These are phyloP conservation scores for Pseudozyma flocculosa DNA, from an alignment of 1,284 basidiomycete species.

Conservation along the genomic window DNA sequence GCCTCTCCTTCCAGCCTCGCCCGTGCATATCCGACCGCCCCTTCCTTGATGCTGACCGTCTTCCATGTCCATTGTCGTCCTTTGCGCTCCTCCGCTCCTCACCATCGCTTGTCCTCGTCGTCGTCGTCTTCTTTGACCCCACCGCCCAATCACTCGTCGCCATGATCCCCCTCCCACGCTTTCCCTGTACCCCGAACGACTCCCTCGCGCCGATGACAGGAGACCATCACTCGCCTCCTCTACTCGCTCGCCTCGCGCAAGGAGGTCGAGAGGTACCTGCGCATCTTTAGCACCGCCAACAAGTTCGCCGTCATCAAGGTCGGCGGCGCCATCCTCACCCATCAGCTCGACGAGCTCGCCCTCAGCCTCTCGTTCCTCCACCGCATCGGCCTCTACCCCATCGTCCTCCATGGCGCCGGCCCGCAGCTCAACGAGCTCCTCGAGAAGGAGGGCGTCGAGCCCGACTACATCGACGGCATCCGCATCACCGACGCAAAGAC, in stretches of 20 bases:
- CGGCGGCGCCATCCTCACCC: slow-evolving; percentile 56
- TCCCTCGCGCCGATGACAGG: slow-evolving; percentile 8
- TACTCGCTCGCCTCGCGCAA: slow-evolving; percentile 58
- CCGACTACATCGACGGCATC: slow-evolving; percentile 58
- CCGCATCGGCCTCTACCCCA: slow-evolving; percentile 57
- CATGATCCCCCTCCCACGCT: neutral
- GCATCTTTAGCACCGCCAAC: slow-evolving; percentile 57
- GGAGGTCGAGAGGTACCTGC: slow-evolving; percentile 58
- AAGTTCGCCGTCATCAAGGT: slow-evolving; percentile 58
- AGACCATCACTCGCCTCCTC: slow-evolving; percentile 56
- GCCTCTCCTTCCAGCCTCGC: neutral
- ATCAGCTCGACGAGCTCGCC: slow-evolving; percentile 57
- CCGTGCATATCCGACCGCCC: too few relatives aligned
- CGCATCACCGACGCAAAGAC: slow-evolving; percentile 58
- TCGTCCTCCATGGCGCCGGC: slow-evolving; percentile 57
- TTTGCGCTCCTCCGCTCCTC: neutral
- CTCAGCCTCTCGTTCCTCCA: slow-evolving; percentile 57
- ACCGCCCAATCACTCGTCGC: neutral
- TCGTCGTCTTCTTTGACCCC: neutral
- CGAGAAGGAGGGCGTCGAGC: slow-evolving; percentile 56
- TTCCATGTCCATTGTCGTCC: too few relatives aligned
- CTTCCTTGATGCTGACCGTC: too few relatives aligned
- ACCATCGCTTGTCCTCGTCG: neutral
- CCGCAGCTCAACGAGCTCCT: slow-evolving; percentile 58
- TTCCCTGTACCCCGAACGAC: too few relatives aligned